phyloP scores from a whole-genome alignment of 2,329 filamentous ascomycete species.

The Penicillium sumatraense region DNA sequence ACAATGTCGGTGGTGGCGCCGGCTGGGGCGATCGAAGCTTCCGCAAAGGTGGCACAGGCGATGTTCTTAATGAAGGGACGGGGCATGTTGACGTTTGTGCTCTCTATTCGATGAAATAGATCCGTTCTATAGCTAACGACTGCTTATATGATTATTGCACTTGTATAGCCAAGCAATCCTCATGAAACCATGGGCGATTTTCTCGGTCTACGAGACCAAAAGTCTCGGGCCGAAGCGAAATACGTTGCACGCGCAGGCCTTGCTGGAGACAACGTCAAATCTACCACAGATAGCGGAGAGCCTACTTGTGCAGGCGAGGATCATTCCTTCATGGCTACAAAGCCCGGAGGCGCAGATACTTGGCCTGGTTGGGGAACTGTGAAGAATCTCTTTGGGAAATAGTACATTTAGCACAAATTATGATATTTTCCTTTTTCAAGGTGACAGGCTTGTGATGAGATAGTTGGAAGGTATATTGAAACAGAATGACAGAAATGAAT shows the following conservation, averaged over 20 bases:
- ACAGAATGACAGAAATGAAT: background rate
- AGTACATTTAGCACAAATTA: background rate
- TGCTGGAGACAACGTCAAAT: background rate
- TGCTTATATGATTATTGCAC: too few relatives aligned
- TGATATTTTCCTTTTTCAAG: background rate
- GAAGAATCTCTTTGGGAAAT: constrained; percentile 25
- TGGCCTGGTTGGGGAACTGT: constrained; percentile 36
- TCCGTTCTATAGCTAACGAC: too few relatives aligned
- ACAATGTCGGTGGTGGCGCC: constrained; percentile 28
- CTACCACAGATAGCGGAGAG: constrained; percentile 11
- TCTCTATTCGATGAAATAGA: too few relatives aligned
- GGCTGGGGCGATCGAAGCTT: constrained; percentile 29
- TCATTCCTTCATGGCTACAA: constrained; percentile 35
- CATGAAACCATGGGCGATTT: constrained; percentile 32
- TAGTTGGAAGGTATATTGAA: background rate
- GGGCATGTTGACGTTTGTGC: constrained; percentile 32
- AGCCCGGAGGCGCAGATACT: constrained; percentile 32
- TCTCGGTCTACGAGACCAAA: constrained; percentile 34
- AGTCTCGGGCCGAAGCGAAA: constrained; percentile 27
- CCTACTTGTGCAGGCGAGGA: constrained; percentile 36
- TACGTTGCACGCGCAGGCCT: constrained; percentile 19
- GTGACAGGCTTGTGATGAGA: background rate
- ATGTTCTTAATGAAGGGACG: constrained; percentile 18
- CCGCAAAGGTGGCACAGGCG: constrained; percentile 24
- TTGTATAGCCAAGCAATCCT: constrained; percentile 30